Base-by-base conservation (phyloP, 441 rosid species). In the Brassica hybrid region DNA sequence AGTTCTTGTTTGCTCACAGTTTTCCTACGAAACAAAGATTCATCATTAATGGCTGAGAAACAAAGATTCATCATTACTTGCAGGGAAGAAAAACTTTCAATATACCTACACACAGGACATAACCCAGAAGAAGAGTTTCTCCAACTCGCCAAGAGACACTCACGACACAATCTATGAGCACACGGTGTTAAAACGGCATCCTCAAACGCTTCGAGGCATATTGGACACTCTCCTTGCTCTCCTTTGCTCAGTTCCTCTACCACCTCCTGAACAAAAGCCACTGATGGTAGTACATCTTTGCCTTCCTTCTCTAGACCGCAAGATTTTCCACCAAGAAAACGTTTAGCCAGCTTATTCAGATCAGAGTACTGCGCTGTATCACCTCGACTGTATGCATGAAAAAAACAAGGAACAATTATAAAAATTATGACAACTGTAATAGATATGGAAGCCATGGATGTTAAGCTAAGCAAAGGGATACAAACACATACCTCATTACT, bases 71-170 rank as follows among this genome's bases (percentile, higher is more conserved):
- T 38, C 34, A 36, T 43, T 64, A 32, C 9, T 36, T 7, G 43
- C 54, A 25, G n/a, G 17, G 18, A 50, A 45, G 72, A 67, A 45
- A 76, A 16, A 50, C 75, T 80, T 72, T 76, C 77, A 85, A 80
- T 36, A 78, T 88, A 95, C 99, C 99, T 89, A 84, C 99, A 95
- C 83, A 95, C 98, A 81, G 99, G 99, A 72, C 99, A 95, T 86
- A 88, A 81, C 76, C 99, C 99, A 81, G 91, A 84, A 68, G 81
- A 75, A 65, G 87, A 67, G 88, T 79, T 91, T 78, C 86, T 86
- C 99, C 99, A 93, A 85, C 98, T 93, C 80, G 93, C 96, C 78
- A 95, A 85, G 63, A 95, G 97, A 81, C 98, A 95, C 78, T 95
- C 99, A 34, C 99, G 95, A 76, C 99, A 95, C 54, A 95, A 79